phyloP scores from a whole-genome alignment of 225 moss, liverwort and hornwort species.

The Bryum argenteum region DNA sequence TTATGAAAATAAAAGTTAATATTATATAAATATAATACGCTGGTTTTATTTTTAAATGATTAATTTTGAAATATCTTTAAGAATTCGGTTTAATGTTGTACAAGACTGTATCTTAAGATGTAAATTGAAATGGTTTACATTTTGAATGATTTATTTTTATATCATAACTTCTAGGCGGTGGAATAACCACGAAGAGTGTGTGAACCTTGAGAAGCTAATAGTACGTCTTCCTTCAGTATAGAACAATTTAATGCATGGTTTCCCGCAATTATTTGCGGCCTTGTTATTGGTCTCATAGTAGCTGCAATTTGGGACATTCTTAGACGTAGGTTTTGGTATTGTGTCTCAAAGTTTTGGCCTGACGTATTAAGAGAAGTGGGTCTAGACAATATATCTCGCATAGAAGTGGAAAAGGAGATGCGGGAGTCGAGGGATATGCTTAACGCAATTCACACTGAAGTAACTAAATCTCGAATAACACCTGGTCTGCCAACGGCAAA shows the following conservation, averaged over 20 bases:
- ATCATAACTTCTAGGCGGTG: too few relatives aligned
- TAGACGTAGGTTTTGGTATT: not conserved
- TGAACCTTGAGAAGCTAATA: not conserved
- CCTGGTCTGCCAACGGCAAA: not conserved
- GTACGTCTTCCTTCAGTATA: not conserved
- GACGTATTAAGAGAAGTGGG: not conserved
- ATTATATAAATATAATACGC: too few relatives aligned
- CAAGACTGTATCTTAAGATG: too few relatives aligned
- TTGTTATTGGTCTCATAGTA: conserved; percentile 5
- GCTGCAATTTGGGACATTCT: not conserved
- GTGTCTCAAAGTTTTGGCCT: not conserved
- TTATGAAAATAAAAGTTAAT: too few relatives aligned
- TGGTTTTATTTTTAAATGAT: too few relatives aligned
- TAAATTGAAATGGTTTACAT: too few relatives aligned
- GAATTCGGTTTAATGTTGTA: too few relatives aligned
- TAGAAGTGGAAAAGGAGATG: not conserved
- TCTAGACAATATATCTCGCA: not conserved
- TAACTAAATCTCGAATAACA: not conserved
- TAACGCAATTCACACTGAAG: too few relatives aligned
- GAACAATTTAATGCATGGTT: conserved; percentile 27
- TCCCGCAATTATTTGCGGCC: conserved; percentile 15
- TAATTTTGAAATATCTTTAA: too few relatives aligned
- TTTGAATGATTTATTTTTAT: too few relatives aligned
- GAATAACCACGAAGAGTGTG: not conserved
- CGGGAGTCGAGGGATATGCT: not conserved